phyloP scores from a whole-genome alignment of 2,329 filamentous ascomycete species.

The Hypoxylon sp. region DNA sequence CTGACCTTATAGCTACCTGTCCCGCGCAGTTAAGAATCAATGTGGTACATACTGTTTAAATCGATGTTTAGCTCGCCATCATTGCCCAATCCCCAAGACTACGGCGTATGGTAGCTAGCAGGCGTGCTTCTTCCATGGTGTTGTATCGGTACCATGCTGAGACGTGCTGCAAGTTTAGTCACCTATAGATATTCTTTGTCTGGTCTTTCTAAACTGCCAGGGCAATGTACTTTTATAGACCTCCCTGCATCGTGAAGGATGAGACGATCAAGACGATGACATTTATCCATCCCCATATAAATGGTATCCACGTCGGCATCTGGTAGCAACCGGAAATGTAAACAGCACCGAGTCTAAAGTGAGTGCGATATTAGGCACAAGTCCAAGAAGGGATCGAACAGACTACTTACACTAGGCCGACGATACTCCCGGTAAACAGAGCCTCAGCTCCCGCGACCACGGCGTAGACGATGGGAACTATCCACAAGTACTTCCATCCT shows the following conservation, averaged over 20 bases:
- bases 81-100: not conserved
- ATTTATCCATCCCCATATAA: slow-evolving; percentile 87
- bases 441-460: slow-evolving; percentile 79
- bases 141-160: not conserved
- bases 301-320: slow-evolving; percentile 95
- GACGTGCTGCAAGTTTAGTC: not conserved
- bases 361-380: slow-evolving; percentile 7
- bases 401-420: slow-evolving; percentile 76
- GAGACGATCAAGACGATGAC: slow-evolving; percentile 83
- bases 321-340: slow-evolving; percentile 84
- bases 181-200: not conserved
- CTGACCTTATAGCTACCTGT: too few species aligned
- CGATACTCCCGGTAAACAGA: slow-evolving; percentile 79
- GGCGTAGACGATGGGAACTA: slow-evolving; percentile 74
- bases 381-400: not conserved
- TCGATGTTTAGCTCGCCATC: not conserved
- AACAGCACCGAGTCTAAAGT: slow-evolving; percentile 73
- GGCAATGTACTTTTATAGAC: slow-evolving; percentile 63
- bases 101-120: not conserved
- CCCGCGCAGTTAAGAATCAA: not conserved
- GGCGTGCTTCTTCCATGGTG: not conserved
- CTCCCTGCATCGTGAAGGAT: slow-evolving; percentile 92
- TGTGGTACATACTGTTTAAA: not conserved
- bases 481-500: slow-evolving; percentile 71
- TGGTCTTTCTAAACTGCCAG: not conserved